These are phyloP conservation scores for Pseudofabraea citricarpa DNA, from an alignment of 2,329 filamentous ascomycete species.

Conservation along the genomic window DNA sequence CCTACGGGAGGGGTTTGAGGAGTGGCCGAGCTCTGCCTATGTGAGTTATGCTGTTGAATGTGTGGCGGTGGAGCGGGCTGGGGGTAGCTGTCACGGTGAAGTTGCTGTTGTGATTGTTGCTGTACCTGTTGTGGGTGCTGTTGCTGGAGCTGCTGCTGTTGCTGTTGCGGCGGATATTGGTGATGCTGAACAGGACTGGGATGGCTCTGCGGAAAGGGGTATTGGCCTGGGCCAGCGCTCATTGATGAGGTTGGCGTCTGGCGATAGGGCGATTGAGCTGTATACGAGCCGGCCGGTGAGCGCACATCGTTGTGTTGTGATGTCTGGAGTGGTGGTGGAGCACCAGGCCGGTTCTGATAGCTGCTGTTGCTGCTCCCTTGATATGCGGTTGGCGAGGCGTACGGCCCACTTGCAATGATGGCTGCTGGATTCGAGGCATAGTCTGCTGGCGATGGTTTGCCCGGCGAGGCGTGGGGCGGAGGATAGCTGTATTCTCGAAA, in stretches of 20 bases:
- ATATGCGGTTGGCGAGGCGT: slow-evolving; percentile 27
- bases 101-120: slow-evolving; percentile 18
- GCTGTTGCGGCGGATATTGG: slow-evolving; percentile 22
- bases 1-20: slow-evolving; percentile 29
- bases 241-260: slow-evolving; percentile 25
- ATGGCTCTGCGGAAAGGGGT: slow-evolving; percentile 25
- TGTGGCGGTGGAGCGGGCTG: slow-evolving; percentile 19
- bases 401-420: slow-evolving; percentile 19
- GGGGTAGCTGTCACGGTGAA: slow-evolving; percentile 25
- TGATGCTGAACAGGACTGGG: slow-evolving; percentile 28
- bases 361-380: slow-evolving; percentile 10
- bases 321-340: slow-evolving; percentile 37
- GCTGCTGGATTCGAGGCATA: slow-evolving; percentile 24
- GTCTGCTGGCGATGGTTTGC: slow-evolving; percentile 27
- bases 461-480: slow-evolving; percentile 21
- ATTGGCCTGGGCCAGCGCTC: slow-evolving; percentile 17
- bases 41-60: slow-evolving; percentile 23
- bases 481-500: slow-evolving; percentile 27
- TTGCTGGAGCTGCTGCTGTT: slow-evolving; percentile 19
- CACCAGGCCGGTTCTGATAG: slow-evolving; percentile 26
- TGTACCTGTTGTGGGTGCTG: slow-evolving; percentile 26
- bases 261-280: slow-evolving; percentile 28
- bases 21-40: slow-evolving; percentile 22
- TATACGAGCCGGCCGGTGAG: slow-evolving; percentile 35
- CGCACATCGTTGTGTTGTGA: slow-evolving; percentile 32